Conservation (phyloP, 2,329 filamentous ascomycete genomes). For the Fusarium oxysporum region DNA sequence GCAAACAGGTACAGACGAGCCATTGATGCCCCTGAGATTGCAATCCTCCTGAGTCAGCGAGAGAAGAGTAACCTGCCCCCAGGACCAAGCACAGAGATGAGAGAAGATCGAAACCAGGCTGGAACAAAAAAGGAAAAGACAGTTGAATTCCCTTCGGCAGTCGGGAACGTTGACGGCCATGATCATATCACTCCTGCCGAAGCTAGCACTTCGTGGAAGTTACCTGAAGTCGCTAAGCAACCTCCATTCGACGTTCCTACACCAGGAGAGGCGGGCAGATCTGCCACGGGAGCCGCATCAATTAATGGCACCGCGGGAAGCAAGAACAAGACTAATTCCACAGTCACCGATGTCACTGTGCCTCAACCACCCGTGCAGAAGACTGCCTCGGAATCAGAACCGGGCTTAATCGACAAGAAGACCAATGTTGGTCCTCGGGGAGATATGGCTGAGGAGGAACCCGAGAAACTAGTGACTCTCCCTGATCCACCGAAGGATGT, state of each 20-base stretch:
- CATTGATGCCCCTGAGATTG: neutral
- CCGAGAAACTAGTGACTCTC: neutral
- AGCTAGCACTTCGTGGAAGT: neutral
- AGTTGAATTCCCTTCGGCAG: neutral
- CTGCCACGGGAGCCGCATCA: neutral
- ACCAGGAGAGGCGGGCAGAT: neutral
- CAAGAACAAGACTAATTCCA: neutral
- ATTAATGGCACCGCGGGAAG: neutral
- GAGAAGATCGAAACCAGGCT: neutral
- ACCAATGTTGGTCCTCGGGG: neutral
- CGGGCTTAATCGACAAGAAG: neutral
- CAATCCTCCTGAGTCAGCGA: neutral
- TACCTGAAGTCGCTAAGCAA: neutral
- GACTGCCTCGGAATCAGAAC: neutral
- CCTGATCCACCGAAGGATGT: neutral
- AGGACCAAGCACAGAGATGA: neutral
- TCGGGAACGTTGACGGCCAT: neutral
- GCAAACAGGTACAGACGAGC: neutral
- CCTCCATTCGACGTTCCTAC: neutral
- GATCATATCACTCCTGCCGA: neutral
- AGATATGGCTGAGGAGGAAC: neutral
- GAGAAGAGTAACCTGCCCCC: neutral
- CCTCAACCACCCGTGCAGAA: neutral
- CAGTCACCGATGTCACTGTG: neutral
- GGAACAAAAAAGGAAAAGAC: neutral